Percentiles rank a stretch among this genome's conserved stretches.
Evolutionary conservation across 2,329 filamentous ascomycete genomes (phyloP).

Genomic region (Penicillium sp.): DNA sequence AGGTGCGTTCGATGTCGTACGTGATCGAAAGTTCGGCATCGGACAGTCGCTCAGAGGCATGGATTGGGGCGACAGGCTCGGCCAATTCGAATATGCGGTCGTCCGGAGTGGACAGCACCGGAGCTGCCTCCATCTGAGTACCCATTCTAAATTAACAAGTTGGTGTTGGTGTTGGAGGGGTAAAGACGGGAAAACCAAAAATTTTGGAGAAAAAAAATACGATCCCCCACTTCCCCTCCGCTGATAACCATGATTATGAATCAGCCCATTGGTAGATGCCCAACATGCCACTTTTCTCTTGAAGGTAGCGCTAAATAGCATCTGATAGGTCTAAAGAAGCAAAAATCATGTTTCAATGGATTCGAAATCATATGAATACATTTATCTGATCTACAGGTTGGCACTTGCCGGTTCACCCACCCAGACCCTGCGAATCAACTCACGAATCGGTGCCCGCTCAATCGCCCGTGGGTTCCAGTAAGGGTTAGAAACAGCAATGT

Average conservation of each 20-base stretch:
- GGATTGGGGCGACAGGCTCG: conserved; percentile 41
- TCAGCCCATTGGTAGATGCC: conserved; percentile 19
- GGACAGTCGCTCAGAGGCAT: conserved; percentile 40
- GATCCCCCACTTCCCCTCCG: conserved; percentile 35
- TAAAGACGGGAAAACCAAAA: conserved; percentile 13
- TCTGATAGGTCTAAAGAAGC: neutral
- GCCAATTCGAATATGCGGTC: conserved; percentile 60
- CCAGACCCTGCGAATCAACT: conserved; percentile 62
- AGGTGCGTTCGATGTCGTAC: conserved; percentile 84
- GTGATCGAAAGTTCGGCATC: conserved; percentile 72
- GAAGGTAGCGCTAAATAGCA: neutral
- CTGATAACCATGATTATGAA: conserved; percentile 21
- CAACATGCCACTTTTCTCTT: neutral
- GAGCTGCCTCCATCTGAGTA: conserved; percentile 46
- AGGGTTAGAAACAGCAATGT: conserved; percentile 59
- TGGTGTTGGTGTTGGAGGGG: conserved; percentile 6
- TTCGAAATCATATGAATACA: neutral
- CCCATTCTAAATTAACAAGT: conserved; percentile 22
- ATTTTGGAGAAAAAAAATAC: conserved; percentile 19
- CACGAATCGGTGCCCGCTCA: conserved; percentile 53
- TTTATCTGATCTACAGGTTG: conserved; percentile 45
- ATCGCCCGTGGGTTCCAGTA: conserved; percentile 62
- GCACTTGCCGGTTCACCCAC: conserved; percentile 58
- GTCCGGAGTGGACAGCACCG: conserved; percentile 64
- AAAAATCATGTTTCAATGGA: neutral